Base-by-base conservation (phyloP, 305 asterid genomes). In the Andrographis paniculata region DNA sequence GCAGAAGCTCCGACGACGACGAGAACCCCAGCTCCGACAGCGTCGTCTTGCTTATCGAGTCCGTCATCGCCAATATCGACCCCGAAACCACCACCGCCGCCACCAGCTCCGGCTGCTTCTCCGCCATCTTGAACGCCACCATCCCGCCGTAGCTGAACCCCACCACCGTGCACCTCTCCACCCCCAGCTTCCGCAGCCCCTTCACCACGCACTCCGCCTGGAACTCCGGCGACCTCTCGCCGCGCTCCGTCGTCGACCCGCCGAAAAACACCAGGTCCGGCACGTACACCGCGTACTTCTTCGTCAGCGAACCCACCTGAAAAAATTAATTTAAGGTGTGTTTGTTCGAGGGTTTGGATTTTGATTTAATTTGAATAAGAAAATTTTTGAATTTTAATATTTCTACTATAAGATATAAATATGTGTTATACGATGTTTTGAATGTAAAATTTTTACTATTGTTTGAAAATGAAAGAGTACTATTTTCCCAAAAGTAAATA, bases 51-150 rank as follows among this genome's bases (percentile, higher is more conserved):
- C 80, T 79, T 22, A 79, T 73, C 14, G 88, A 73, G 39, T 81
- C 95, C 4, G 94, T 84, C 94, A 87, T 75, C 2, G 92, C 86
- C 39, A 79, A 51, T 6, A 79, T 62, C 1, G 97, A 81, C 3
- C 94, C 97, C 0, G 97, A 81, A 6, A 88, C 49, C 44, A 88
- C 87, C 56, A 82, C 4, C 1, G 84, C 80, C 56, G 52, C 69
- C 42, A 88, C 94, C 71, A 82, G 36, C 9, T 77, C 79, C 1
- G 87, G 85, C 39, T 65, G 64, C 66, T 67, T 31, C 74, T 84
- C 93, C 20, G 95, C 97, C 87, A 88, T 70, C 86, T 82, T 84
- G 43, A 88, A 88, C 14, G 94, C 94, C 63, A 88, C 97, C 95
- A 82, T 79, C 17, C 97, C 97, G 16, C 97, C 97, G 58, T 88